phyloP scores from a whole-genome alignment of 2,329 filamentous ascomycete species.

The Cucurbitaria berberidis region DNA sequence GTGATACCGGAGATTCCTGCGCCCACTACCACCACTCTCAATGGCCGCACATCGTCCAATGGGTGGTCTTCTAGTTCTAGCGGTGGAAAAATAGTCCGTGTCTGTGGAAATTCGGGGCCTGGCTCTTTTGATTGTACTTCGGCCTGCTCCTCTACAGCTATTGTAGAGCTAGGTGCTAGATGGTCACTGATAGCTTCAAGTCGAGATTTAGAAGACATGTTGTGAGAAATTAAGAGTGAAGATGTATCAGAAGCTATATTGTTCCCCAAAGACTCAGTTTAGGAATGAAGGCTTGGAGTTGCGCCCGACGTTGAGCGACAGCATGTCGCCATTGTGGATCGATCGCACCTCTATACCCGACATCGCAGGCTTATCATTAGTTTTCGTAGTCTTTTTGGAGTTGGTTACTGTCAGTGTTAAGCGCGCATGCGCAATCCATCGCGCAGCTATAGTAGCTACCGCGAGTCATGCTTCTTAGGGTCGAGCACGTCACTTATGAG shows the following conservation, averaged over 20 bases:
- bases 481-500: conserved; percentile 7
- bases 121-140: background rate
- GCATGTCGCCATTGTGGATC: conserved; percentile 17
- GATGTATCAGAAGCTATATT: background rate
- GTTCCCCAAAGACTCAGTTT: background rate
- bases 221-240: background rate
- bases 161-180: background rate
- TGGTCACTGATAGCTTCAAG: conserved; percentile 9
- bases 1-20: conserved; percentile 67
- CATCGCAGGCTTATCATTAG: conserved; percentile 1
- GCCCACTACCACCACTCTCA: conserved; percentile 64
- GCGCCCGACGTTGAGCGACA: background rate
- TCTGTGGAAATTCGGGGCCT: background rate
- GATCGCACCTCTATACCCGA: conserved; percentile 4
- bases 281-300: background rate
- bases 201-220: conserved; percentile 3
- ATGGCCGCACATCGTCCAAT: conserved; percentile 16
- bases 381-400: background rate
- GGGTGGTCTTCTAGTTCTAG: conserved; percentile 19
- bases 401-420: background rate
- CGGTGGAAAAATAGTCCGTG: conserved; percentile 7
- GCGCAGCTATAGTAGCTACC: background rate
- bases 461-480: conserved; percentile 2
- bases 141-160: conserved; percentile 6
- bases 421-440: background rate